Conservation (phyloP, 352 stramenopile genomes). For the Pythium aristosporum region DNA sequence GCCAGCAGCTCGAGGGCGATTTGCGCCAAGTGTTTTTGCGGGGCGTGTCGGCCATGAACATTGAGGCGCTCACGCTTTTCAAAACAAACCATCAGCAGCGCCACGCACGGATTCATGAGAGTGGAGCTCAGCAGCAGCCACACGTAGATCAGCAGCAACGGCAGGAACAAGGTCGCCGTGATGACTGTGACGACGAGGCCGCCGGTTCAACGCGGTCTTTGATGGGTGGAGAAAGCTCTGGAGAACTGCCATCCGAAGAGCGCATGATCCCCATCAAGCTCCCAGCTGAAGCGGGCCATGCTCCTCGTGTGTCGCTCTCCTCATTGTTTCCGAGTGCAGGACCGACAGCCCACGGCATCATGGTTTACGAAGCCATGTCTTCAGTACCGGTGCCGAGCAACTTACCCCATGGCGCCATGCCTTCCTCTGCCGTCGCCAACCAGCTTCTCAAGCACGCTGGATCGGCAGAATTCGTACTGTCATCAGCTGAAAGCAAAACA, state of each 20-base stretch:
- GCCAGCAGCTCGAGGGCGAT: constrained; percentile 57
- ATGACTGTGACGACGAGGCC: too few relatives aligned
- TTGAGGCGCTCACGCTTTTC: constrained; percentile 66
- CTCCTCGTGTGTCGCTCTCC: constrained; percentile 5
- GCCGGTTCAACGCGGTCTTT: too few relatives aligned
- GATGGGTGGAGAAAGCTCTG: constrained; percentile 13
- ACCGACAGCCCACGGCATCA: neutral
- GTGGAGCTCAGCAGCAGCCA: neutral
- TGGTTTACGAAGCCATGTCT: too few relatives aligned
- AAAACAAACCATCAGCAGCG: constrained; percentile 40
- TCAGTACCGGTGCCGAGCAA: too few relatives aligned
- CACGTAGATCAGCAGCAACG: too few relatives aligned
- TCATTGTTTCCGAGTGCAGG: neutral
- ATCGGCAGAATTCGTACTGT: constrained; percentile 6
- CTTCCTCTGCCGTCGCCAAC: constrained; percentile 13
- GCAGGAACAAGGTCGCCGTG: too few relatives aligned
- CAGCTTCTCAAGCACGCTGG: constrained; percentile 15
- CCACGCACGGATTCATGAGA: constrained; percentile 12
- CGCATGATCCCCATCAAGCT: constrained; percentile 20
- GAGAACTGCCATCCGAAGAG: constrained; percentile 22
- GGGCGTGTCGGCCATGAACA: constrained; percentile 75
- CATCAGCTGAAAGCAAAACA: neutral
- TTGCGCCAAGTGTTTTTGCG: constrained; percentile 65
- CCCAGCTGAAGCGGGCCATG: constrained; percentile 1
- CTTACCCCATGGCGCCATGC: neutral